phyloP scores from a whole-genome alignment of 2,329 filamentous ascomycete species.

The Colletotrichum lini region DNA sequence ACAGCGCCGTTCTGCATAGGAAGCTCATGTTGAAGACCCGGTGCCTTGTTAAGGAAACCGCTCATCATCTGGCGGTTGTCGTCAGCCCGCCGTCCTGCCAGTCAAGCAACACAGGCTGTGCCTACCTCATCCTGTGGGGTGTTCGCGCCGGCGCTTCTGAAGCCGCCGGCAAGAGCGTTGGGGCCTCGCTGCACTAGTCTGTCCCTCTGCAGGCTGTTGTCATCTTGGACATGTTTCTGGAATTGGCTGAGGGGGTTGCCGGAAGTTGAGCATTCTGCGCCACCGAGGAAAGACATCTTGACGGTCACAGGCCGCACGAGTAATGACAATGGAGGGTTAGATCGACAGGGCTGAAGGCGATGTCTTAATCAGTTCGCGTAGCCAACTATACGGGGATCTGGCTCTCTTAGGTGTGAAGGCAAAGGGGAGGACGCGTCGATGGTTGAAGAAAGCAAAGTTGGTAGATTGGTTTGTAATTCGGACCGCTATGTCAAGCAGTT shows the following conservation, averaged over 20 bases:
- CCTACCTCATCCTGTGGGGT: slow-evolving; percentile 81
- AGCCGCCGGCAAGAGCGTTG: slow-evolving; percentile 79
- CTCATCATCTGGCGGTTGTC: slow-evolving; percentile 82
- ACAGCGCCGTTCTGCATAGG: slow-evolving; percentile 64
- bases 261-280: slow-evolving; percentile 95
- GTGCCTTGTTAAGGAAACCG: slow-evolving; percentile 87
- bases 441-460: background rate
- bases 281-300: slow-evolving; percentile 94
- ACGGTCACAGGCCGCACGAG: slow-evolving; percentile 18
- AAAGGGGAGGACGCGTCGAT: background rate
- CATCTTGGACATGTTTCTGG: slow-evolving; percentile 96
- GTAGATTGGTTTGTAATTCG: slow-evolving; percentile 32
- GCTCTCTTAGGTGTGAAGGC: background rate
- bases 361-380: background rate
- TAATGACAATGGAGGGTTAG: background rate
- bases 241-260: slow-evolving; percentile 98
- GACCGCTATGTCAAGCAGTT: slow-evolving; percentile 2
- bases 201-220: slow-evolving; percentile 94
- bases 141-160: slow-evolving; percentile 79
- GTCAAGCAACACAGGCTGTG: background rate
- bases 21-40: slow-evolving; percentile 69
- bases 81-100: background rate
- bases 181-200: slow-evolving; percentile 84
- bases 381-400: too few species aligned
- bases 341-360: too few species aligned